Evolutionary conservation across 1,284 basidiomycete species (phyloP).

Genomic region (Rhodotorula sp.): DNA sequence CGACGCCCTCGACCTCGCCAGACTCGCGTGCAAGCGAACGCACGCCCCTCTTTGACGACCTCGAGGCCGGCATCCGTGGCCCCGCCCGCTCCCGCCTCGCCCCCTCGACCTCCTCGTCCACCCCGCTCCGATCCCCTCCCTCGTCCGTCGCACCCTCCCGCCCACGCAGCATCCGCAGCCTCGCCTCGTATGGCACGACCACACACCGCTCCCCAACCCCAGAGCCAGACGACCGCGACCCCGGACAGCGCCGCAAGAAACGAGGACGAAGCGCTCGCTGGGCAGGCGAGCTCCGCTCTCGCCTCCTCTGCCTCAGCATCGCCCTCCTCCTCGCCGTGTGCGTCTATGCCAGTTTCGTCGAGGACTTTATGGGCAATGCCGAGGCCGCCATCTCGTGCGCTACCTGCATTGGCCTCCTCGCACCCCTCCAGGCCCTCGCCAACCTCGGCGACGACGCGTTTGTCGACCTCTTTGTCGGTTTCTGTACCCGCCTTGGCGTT

Average conservation of each 20-base stretch:
- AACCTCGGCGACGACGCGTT: constrained; percentile 47
- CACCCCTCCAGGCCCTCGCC: constrained; percentile 44
- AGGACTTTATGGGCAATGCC: constrained; percentile 43
- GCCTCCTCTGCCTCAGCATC: constrained; percentile 25
- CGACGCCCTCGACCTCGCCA: background rate
- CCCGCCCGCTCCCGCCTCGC: background rate
- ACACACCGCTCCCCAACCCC: background rate
- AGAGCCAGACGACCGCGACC: background rate
- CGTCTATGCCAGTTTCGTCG: constrained; percentile 41
- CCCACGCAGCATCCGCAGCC: constrained; percentile 18
- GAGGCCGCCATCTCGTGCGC: constrained; percentile 41
- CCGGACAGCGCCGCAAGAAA: background rate
- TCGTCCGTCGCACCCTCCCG: background rate
- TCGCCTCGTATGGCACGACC: constrained; percentile 21
- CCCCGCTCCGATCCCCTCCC: background rate
- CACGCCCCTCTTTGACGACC: background rate
- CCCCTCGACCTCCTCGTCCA: background rate
- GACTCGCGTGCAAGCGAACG: background rate
- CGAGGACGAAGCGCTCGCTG: background rate
- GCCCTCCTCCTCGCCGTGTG: constrained; percentile 33
- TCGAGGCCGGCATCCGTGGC: background rate
- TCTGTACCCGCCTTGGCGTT: constrained; percentile 44
- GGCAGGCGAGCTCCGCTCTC: constrained; percentile 5
- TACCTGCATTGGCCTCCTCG: constrained; percentile 45
- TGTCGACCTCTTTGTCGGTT: constrained; percentile 42